Evolutionary conservation across 2,329 filamentous ascomycete species (phyloP).

Genomic region (Cercospora sesami): DNA sequence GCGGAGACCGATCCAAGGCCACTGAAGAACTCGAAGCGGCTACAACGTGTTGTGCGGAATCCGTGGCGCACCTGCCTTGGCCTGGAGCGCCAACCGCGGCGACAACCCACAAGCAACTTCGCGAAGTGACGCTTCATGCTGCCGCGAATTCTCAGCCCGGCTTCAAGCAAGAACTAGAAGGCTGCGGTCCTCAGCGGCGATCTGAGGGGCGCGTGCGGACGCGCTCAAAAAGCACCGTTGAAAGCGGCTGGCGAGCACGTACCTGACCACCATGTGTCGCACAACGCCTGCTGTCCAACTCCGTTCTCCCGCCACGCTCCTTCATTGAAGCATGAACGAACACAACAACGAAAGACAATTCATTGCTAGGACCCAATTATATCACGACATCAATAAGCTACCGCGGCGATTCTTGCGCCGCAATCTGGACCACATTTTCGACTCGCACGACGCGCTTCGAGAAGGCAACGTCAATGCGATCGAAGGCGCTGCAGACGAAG

Average conservation of each 20-base stretch:
- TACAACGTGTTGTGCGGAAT: neutral
- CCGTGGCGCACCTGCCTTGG: neutral
- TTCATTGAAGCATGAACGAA: conserved; percentile 9
- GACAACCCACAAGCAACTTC: neutral
- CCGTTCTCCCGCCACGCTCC: neutral
- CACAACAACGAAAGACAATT: conserved; percentile 6
- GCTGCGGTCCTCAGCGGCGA: neutral
- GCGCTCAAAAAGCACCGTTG: neutral
- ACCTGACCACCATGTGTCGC: conserved; percentile 2
- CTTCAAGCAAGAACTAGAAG: neutral
- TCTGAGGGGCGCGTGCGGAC: neutral
- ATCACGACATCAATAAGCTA: conserved; percentile 7
- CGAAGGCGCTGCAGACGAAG: neutral
- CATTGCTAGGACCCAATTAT: conserved; percentile 9
- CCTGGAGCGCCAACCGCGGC: neutral
- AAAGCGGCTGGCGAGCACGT: neutral
- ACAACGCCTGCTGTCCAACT: conserved; percentile 1
- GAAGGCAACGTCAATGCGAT: conserved; percentile 8
- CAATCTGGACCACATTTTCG: conserved; percentile 36
- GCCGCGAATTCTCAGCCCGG: neutral
- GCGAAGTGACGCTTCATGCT: neutral
- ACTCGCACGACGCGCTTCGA: conserved; percentile 29
- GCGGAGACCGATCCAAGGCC: neutral
- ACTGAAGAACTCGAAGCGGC: neutral
- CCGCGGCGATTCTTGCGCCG: conserved; percentile 32